Evolutionary conservation across 2,329 filamentous ascomycete species (phyloP), one percentile per base, ranked within the genome.

Genomic region (Hymenoscyphus salicellus): DNA sequence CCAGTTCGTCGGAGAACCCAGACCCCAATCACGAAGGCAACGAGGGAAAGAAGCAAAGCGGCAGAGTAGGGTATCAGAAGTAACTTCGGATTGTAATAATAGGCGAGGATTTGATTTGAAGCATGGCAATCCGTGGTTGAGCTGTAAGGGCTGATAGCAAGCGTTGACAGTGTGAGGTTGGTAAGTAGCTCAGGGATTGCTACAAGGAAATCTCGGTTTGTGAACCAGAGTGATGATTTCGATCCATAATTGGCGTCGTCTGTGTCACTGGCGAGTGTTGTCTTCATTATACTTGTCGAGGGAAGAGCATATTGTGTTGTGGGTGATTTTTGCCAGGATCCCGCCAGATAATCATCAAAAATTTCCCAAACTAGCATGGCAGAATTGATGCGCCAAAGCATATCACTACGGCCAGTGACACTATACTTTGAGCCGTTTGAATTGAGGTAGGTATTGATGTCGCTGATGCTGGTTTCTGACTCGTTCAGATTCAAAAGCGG

Each of bases 1-100:
- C 56, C 56, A 32, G 56, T 58, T 30, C 32, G n/a, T 8, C n/a
- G 41, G 8, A 58, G 56, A 17, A 58, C 56, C 56, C 56, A 58
- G 23, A 58, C 56, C 6, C 56, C 56, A 20, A 23, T 23, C 32
- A 17, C 30, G 7, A 58, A 38, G 33, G 32, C 56, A 1, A 58
- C n/a, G 32, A 58, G 56, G 8, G 30, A 33, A 36, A 58, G 56
- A 17, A 58, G 56, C 8, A 58, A 17, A 23, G 56, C 56, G 4
- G 32, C 23, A 3, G 30, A 58, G 41, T 58, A 58, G 7, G 56
- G 56, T 17, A 58, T 38, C 20, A 58, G 23, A 3, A 58, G 56
- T 26, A 58, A 16, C 6, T 36, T 38, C 23, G 56, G 56, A 26
- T 58, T 58, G 20, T 58, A 58, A 20, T 58, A 38, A 58, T 58